Percentiles rank a stretch among this genome's conserved stretches.
phyloP scores from a whole-genome alignment of 2,329 filamentous ascomycete genomes.

The Pseudopithomyces maydicus region DNA sequence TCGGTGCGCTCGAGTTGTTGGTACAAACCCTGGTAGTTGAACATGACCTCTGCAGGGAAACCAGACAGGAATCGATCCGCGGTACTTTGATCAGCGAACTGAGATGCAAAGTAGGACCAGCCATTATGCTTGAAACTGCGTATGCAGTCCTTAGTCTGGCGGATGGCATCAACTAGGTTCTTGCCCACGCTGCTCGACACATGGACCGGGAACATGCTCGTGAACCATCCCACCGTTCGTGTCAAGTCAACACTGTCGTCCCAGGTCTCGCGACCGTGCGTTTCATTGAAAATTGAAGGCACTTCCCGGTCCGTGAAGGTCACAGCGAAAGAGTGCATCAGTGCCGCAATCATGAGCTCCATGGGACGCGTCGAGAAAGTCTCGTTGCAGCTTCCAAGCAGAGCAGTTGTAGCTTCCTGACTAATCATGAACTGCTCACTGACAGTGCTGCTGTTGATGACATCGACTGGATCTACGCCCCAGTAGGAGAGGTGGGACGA shows the following conservation, averaged over 20 bases:
- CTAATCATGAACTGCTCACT: constrained; percentile 25
- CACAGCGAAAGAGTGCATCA: no score
- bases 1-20: constrained; percentile 46
- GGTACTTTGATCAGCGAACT: no score
- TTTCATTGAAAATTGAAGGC: constrained; percentile 39
- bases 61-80: no score
- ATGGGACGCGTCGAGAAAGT: constrained; percentile 41
- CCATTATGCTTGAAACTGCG: no score
- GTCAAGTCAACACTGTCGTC: constrained; percentile 53
- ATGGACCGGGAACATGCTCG: constrained; percentile 40
- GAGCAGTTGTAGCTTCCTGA: constrained; percentile 34
- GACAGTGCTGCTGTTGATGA: no score
- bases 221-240: constrained; percentile 58
- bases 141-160: no score
- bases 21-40: constrained; percentile 56
- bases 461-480: no score
- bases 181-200: no score
- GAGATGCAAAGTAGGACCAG: no score
- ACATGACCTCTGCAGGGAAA: constrained; percentile 59
- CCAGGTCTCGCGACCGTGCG: constrained; percentile 55
- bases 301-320: no score
- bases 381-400: constrained; percentile 35
- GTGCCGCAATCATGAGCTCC: constrained; percentile 37
- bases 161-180: no score
- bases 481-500: no score